Conservation (phyloP, 768 basidiomycete species). For the Mycena chlorophos region DNA sequence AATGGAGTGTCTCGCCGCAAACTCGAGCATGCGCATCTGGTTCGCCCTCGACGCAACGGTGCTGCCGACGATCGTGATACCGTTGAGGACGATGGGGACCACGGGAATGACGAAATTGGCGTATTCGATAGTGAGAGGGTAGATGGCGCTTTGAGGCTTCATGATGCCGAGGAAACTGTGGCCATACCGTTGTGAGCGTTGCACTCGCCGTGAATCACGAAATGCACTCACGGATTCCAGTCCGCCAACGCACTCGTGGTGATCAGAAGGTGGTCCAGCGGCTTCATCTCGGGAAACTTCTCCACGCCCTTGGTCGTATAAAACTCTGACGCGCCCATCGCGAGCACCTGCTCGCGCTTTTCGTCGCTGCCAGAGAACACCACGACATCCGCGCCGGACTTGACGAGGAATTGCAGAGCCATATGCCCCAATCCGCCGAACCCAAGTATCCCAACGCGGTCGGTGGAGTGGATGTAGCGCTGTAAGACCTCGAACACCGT, state of each 20-base stretch:
- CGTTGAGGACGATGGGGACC: no score
- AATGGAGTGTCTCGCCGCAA: neutral
- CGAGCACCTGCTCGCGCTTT: neutral
- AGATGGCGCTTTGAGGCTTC: no score
- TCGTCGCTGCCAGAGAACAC: neutral
- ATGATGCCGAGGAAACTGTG: neutral
- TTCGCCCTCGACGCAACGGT: no score
- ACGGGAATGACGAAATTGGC: no score
- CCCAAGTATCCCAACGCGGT: no score
- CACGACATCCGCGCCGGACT: neutral
- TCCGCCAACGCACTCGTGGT: neutral
- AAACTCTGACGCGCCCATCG: neutral
- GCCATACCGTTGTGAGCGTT: neutral
- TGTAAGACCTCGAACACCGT: no score
- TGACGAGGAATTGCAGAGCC: no score
- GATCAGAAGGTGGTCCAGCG: neutral
- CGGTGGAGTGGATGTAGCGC: no score
- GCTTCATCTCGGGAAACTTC: neutral
- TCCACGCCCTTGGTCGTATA: neutral
- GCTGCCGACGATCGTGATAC: no score
- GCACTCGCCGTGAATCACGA: neutral
- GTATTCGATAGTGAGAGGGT: no score
- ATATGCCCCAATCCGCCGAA: no score
- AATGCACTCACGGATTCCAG: neutral
- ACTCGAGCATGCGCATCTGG: neutral